Evolutionary conservation across 2,329 filamentous ascomycete genomes (phyloP).

Genomic region (Fusarium chlamydosporum): DNA sequence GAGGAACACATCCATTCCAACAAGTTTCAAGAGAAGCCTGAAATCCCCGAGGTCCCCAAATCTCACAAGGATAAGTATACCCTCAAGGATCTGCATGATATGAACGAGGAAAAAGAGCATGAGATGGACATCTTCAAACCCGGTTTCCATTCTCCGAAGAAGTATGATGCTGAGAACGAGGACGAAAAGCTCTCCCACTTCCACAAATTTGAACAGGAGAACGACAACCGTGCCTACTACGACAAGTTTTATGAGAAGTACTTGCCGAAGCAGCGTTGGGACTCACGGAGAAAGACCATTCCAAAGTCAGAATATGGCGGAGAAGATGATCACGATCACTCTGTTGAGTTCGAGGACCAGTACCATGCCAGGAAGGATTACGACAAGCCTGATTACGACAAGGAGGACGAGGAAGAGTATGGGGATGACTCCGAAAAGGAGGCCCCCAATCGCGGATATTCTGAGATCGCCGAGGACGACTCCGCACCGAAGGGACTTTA

Average conservation of each 20-base stretch:
- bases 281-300: neutral
- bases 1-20: neutral
- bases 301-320: neutral
- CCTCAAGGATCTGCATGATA: neutral
- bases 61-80: neutral
- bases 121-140: neutral
- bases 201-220: neutral
- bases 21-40: neutral
- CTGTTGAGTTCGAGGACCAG: neutral
- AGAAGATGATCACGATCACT: neutral
- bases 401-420: neutral
- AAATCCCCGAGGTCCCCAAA: neutral
- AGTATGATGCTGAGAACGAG: neutral
- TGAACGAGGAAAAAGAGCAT: neutral
- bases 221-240: neutral
- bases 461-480: neutral
- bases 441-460: neutral
- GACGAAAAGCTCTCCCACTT: neutral
- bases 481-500: neutral
- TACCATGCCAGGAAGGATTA: neutral
- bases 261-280: neutral
- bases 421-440: neutral
- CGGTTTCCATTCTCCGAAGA: neutral
- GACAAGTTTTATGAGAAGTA: neutral
- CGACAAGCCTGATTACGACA: constrained; percentile 2